Percentiles rank a stretch among this genome's conserved stretches.
phyloP scores from a whole-genome alignment of 2,329 filamentous ascomycete genomes.

The Boeremia exigua region DNA sequence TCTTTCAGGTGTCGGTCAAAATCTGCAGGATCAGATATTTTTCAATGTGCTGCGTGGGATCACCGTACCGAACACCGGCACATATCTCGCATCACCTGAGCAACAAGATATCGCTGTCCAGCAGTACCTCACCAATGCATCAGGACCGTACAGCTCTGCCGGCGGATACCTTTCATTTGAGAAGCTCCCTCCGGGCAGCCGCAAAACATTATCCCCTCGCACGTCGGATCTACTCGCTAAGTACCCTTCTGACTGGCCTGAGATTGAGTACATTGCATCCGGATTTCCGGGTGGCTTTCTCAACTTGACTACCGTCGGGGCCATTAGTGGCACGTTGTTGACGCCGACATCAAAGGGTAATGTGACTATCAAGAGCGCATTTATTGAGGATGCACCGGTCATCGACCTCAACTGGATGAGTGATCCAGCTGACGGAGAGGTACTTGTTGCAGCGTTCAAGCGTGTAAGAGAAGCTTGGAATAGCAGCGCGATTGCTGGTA shows the following conservation, averaged over 20 bases:
- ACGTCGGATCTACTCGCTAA: slow-evolving; percentile 18
- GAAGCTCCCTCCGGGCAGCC: slow-evolving; percentile 22
- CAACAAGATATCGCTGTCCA: slow-evolving; percentile 20
- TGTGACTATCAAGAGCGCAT: slow-evolving; percentile 38
- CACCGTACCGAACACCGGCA: slow-evolving; percentile 27
- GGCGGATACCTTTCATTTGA: slow-evolving; percentile 32
- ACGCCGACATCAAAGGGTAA: slow-evolving; percentile 33
- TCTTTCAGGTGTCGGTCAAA: slow-evolving; percentile 38
- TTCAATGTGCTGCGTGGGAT: slow-evolving; percentile 26
- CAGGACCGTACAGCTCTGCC: slow-evolving; percentile 29
- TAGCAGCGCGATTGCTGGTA: slow-evolving; percentile 21
- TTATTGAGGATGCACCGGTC: slow-evolving; percentile 37
- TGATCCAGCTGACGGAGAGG: slow-evolving; percentile 37
- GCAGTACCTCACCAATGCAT: slow-evolving; percentile 20
- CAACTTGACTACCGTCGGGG: slow-evolving; percentile 20
- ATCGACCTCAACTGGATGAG: slow-evolving; percentile 46
- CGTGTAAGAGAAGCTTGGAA: slow-evolving; percentile 38
- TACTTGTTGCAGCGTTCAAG: slow-evolving; percentile 40
- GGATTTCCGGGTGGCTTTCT: slow-evolving; percentile 23
- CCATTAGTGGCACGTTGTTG: slow-evolving; percentile 23
- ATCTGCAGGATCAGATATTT: slow-evolving; percentile 32
- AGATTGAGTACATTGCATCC: slow-evolving; percentile 28
- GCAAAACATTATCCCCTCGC: slow-evolving; percentile 13
- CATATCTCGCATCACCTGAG: slow-evolving; percentile 21
- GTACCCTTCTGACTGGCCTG: slow-evolving; percentile 27